A percentile compares a stretch with the other conserved stretches of the same genome.
Conservation (phyloP, 2,329 filamentous ascomycete species). For the Cladophialophora psammophila region DNA sequence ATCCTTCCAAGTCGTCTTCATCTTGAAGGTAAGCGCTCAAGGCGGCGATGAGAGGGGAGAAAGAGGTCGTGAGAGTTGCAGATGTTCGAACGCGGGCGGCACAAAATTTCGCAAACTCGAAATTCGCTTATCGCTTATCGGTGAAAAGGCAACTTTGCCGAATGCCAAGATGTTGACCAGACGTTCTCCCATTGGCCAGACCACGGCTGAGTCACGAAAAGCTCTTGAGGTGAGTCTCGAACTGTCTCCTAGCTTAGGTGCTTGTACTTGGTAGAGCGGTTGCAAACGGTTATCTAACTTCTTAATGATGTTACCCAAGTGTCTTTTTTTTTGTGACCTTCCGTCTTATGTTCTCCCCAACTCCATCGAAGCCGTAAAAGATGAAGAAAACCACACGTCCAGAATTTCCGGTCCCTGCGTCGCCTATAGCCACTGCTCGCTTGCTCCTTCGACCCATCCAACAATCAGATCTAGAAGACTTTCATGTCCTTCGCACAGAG, state of each 20-base stretch:
- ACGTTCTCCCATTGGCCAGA: background rate
- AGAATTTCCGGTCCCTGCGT: constrained; percentile 45
- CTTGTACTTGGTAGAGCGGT: too few species aligned
- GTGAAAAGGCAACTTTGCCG: constrained; percentile 17
- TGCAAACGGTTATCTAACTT: too few species aligned
- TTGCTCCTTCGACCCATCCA: constrained; percentile 62
- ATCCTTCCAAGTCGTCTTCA: constrained; percentile 69
- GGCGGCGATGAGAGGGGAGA: constrained; percentile 42
- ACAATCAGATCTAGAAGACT: constrained; percentile 58
- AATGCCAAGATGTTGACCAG: constrained; percentile 7
- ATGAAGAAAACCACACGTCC: constrained; percentile 61
- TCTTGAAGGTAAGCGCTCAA: constrained; percentile 42
- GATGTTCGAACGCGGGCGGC: constrained; percentile 28
- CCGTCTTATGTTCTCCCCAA: background rate
- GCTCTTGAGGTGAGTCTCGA: background rate
- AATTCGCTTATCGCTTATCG: constrained; percentile 29
- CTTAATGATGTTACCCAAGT: too few species aligned
- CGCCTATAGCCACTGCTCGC: constrained; percentile 59
- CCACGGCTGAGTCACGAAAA: background rate
- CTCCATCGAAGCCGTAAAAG: background rate
- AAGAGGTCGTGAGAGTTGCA: constrained; percentile 28
- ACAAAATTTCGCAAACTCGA: constrained; percentile 30
- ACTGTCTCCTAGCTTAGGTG: background rate
- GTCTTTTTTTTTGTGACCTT: background rate
- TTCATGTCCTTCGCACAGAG: constrained; percentile 63